Evolutionary conservation across 495 filamentous ascomycete genomes (phyloP).

Genomic region (Aspergillus leporis): DNA sequence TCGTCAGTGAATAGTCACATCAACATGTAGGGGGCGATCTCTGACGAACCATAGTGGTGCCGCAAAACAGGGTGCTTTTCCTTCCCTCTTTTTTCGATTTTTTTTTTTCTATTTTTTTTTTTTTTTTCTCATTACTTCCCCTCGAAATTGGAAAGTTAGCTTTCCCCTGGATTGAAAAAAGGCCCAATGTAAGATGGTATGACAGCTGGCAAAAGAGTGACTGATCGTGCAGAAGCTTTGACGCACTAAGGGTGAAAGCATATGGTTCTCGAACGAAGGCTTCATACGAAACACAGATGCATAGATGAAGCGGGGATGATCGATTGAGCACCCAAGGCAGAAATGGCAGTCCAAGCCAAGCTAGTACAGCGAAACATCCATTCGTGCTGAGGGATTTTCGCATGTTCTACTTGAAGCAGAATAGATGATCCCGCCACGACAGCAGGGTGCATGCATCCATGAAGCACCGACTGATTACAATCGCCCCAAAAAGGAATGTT

Average conservation of each 20-base stretch:
- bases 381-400: conserved; percentile 48
- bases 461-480: conserved; percentile 40
- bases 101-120: conserved; percentile 16
- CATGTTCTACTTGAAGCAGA: conserved; percentile 29
- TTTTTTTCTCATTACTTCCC: conserved; percentile 16
- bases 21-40: conserved; percentile 15
- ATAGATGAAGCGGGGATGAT: conserved; percentile 37
- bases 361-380: conserved; percentile 26
- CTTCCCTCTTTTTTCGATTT: conserved; percentile 19
- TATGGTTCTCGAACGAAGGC: conserved; percentile 22
- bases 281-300: conserved; percentile 20
- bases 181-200: conserved; percentile 37
- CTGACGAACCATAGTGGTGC: conserved; percentile 17
- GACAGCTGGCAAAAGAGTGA: conserved; percentile 44
- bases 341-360: conserved; percentile 35
- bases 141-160: conserved; percentile 27
- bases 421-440: conserved; percentile 38
- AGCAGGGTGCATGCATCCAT: conserved; percentile 44
- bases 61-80: conserved; percentile 14
- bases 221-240: conserved; percentile 43
- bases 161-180: conserved; percentile 26
- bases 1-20: conserved; percentile 21
- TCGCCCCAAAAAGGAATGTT: conserved; percentile 34
- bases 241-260: conserved; percentile 25
- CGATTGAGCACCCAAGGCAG: conserved; percentile 34